These are phyloP conservation scores for Lineolata rhizophorae DNA, from an alignment of 495 filamentous ascomycete species.

Conservation along the genomic window DNA sequence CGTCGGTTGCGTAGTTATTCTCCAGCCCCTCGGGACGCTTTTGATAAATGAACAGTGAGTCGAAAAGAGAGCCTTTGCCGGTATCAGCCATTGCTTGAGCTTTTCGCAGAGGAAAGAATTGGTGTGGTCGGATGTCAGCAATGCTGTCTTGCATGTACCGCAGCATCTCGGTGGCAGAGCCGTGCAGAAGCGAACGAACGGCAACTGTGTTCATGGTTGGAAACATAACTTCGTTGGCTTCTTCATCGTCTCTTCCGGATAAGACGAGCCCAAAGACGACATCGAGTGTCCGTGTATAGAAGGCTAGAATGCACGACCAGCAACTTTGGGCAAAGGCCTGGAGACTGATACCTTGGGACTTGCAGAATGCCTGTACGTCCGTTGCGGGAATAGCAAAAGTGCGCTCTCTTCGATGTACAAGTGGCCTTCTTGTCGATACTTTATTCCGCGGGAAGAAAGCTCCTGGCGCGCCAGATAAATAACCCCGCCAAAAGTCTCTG, in stretches of 20 bases:
- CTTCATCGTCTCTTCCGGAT: slow-evolving; percentile 40
- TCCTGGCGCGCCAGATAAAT: slow-evolving; percentile 28
- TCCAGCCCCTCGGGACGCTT: slow-evolving; percentile 7
- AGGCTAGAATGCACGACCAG: slow-evolving; percentile 40
- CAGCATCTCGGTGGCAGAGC: slow-evolving; percentile 34
- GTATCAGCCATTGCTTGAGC: slow-evolving; percentile 25
- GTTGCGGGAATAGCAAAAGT: slow-evolving; percentile 17
- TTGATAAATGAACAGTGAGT: slow-evolving; percentile 55
- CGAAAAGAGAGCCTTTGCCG: slow-evolving; percentile 16
- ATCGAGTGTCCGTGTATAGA: slow-evolving; percentile 31
- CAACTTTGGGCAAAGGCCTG: slow-evolving; percentile 44
- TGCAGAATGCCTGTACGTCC: slow-evolving; percentile 29
- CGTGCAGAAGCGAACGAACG: slow-evolving; percentile 39
- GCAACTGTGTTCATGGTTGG: slow-evolving; percentile 63
- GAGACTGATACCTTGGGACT: slow-evolving; percentile 30
- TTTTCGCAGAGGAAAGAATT: slow-evolving; percentile 44
- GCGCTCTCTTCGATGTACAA: slow-evolving; percentile 25
- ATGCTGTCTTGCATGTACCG: slow-evolving; percentile 33
- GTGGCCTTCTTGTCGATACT: no score
- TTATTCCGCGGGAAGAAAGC: no score
- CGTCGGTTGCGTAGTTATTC: no score
- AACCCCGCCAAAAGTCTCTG: slow-evolving; percentile 35
- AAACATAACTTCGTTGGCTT: slow-evolving; percentile 37
- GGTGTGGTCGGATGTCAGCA: slow-evolving; percentile 30
- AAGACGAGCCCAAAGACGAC: slow-evolving; percentile 50